Base-by-base conservation (phyloP, 1,284 basidiomycete genomes). In the Fomitopsis palustris region DNA sequence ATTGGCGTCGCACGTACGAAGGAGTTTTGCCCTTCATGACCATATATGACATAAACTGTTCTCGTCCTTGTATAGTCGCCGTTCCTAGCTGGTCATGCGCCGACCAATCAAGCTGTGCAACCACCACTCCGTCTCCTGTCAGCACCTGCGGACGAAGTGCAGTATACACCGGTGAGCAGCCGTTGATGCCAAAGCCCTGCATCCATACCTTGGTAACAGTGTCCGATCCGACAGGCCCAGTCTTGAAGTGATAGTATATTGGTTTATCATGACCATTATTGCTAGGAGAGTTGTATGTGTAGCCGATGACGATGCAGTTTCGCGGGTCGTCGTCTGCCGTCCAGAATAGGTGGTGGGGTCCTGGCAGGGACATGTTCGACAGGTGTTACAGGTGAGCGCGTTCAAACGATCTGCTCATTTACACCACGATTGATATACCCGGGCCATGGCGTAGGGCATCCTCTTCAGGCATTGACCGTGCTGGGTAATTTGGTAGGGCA, bases 181-280 rank as follows among this genome's bases (percentile, higher is more conserved):
- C 12, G 3, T 9, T 14, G 12, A 37, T 33, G 31, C 31, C 19
- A 56, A 43, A 31, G 16, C 29, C 17, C 42, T 56, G 33, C 7
- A 54, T 49, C 47, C 25, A 37, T 66, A 86, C 85, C 69, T 79
- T 85, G 29, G 86, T 87, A 53, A 75, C 75, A 39, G 76, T 74
- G 62, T 77, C 63, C 4, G 52, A 53, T 21, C 43, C 52, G 41
- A 54, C 62, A 61, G 57, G 54, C 55, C 61, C 74, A 2, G 87
- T 89, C 69, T 86, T 83, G 71, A 90, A 88, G 65, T 80, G 82
- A 68, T 83, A 84, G 73, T 83, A 87, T 67, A 88, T 72, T 2
- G 82, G 83, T 63, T 74, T 76, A 70, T 85, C 82, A 66, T 84
- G 81, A 43, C 65, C 64, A 53, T 62, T 21, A 16, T 16, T 29